Conservation (phyloP, 371 early-diverging fungal species). For the Mucor indicus region DNA sequence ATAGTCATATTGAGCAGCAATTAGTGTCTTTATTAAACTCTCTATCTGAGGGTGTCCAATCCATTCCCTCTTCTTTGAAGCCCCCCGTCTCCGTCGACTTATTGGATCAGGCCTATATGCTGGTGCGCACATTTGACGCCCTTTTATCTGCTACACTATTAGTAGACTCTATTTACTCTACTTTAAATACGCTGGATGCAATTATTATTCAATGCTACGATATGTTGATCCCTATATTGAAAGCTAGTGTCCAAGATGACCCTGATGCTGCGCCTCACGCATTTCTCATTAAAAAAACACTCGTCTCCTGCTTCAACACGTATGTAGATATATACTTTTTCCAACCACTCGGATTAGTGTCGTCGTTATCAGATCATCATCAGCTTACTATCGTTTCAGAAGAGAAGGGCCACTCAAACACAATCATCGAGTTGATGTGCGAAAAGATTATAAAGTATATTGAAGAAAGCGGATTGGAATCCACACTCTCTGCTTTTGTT, state of each 20-base stretch:
- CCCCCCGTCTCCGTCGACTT: neutral
- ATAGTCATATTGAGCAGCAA: conserved; percentile 20
- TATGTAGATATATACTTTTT: conserved; percentile 29
- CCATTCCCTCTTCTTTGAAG: conserved; percentile 26
- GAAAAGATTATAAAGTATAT: conserved; percentile 42
- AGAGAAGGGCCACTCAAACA: neutral
- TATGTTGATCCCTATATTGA: conserved; percentile 2
- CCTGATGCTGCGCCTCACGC: conserved; percentile 1
- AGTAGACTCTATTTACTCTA: neutral
- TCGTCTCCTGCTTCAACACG: conserved; percentile 26
- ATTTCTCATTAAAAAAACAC: conserved; percentile 21
- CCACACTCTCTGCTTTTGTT: conserved; percentile 35
- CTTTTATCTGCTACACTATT: conserved; percentile 15
- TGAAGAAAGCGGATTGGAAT: conserved; percentile 43
- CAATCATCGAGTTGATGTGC: conserved; percentile 32
- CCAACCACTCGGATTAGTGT: conserved; percentile 24
- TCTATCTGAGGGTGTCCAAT: conserved; percentile 32
- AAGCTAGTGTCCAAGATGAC: neutral
- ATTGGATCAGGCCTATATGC: conserved; percentile 7
- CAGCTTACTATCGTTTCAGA: neutral
- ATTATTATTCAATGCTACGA: conserved; percentile 13
- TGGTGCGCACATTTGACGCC: conserved; percentile 21
- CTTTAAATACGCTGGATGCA: conserved; percentile 2
- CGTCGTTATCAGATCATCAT: conserved; percentile 16
- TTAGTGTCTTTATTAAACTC: conserved; percentile 21